Evolutionary conservation across 1,139 yeast genomes (phyloP), one percentile per base, ranked within the genome.

Genomic region (Lizanozyma gosingica): DNA sequence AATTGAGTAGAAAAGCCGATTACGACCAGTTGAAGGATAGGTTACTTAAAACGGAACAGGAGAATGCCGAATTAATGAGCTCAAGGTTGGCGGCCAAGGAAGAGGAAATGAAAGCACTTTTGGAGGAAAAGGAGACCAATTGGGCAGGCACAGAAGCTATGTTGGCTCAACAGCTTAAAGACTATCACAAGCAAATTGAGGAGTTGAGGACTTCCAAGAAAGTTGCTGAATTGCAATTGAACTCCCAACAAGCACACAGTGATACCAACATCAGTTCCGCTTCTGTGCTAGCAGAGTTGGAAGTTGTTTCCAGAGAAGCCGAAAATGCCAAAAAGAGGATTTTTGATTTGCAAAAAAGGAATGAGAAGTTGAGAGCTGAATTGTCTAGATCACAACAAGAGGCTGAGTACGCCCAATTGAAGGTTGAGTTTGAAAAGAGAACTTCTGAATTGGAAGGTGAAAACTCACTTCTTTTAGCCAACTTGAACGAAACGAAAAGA

Each of bases 1-100:
- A 80, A 52, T 57, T 86, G 36, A 65, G 82, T 18, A 71, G 72
- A 43, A 75, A 65, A 52, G 88, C 94, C 0, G 96, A 87, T 60
- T 87, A 88, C 56, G 92, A 84, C 37, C 79, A 77, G 41, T 57
- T 88, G 47, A 84, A 85, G 52, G 73, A 73, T 38, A 70, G 83
- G 49, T 59, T 83, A 37, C 53, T 74, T 37, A 71, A 76, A 45
- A 62, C 68, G 39, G 92, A 83, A 52, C 80, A 77, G 47, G 73
- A 71, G 44, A 62, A 79, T 3, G 78, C 78, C 0, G 79, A 75
- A 47, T 58, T 71, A 3, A 63, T 80, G 43, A 57, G 67, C 15
- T 65, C 69, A 32, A 65, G 59, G 44, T 49, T 73, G 40, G 55
- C 54, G n/a, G 77, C 83, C 1, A 79, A 80, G 51, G 85, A 81